Evolutionary conservation across 2,329 filamentous ascomycete genomes (phyloP).

Genomic region (Paecilomyces fulvus): DNA sequence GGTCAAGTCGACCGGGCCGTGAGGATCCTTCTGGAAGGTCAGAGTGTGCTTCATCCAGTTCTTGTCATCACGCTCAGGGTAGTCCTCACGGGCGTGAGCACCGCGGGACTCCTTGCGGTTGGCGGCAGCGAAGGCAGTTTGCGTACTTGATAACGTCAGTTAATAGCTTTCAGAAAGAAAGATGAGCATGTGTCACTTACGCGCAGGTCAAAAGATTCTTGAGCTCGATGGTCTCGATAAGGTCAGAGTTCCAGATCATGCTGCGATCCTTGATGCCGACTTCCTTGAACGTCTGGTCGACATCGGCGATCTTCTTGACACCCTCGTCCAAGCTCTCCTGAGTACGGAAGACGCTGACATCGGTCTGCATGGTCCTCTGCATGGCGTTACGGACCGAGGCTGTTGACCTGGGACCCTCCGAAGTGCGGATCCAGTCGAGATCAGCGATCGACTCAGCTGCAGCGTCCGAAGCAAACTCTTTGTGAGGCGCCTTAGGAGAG

Average conservation of each 20-base stretch:
- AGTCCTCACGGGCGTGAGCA: constrained; percentile 95
- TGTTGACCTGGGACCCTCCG: constrained; percentile 77
- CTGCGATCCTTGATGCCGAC: constrained; percentile 95
- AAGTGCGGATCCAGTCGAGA: constrained; percentile 76
- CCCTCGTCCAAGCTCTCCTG: constrained; percentile 91
- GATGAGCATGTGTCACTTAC: constrained; percentile 47
- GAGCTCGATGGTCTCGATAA: constrained; percentile 92
- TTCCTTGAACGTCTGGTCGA: constrained; percentile 70
- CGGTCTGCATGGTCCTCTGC: constrained; percentile 98
- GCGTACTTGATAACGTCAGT: constrained; percentile 47
- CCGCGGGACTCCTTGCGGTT: constrained; percentile 96
- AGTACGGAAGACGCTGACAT: constrained; percentile 93
- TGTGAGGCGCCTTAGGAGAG: constrained; percentile 70
- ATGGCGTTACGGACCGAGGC: constrained; percentile 82
- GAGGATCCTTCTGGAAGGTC: constrained; percentile 87
- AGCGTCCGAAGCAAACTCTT: constrained; percentile 73
- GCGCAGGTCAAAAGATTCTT: constrained; percentile 95
- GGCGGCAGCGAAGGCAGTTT: constrained; percentile 84
- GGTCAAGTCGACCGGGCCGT: constrained; percentile 74
- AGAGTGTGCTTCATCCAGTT: constrained; percentile 99
- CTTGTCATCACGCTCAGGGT: constrained; percentile 84
- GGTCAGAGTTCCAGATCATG: constrained; percentile 99
- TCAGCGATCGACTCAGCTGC: constrained; percentile 79
- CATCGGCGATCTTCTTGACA: constrained; percentile 76
- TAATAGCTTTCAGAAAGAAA: constrained; percentile 1